Conservation (phyloP, 495 filamentous ascomycete genomes). For the Aspergillus ostianus region DNA sequence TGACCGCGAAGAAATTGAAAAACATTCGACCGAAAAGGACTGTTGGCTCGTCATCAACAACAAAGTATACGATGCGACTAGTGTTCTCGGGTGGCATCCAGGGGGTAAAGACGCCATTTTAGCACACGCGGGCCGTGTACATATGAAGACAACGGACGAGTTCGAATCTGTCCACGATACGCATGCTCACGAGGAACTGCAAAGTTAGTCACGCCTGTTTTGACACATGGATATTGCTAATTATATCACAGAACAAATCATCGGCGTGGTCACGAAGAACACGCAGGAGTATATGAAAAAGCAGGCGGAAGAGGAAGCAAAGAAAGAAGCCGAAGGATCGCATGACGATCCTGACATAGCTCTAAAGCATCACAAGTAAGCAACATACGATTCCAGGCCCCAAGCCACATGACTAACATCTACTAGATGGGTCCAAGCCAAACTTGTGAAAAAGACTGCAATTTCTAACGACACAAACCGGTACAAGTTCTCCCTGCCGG, state of each 20-base stretch:
- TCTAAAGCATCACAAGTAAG: slow-evolving; percentile 22
- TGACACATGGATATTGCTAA: background rate
- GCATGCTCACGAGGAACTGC: slow-evolving; percentile 29
- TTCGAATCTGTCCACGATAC: slow-evolving; percentile 36
- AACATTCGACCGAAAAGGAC: slow-evolving; percentile 65
- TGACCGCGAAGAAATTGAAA: slow-evolving; percentile 54
- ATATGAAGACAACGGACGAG: slow-evolving; percentile 30
- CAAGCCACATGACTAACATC: background rate
- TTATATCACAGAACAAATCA: slow-evolving; percentile 27
- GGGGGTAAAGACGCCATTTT: slow-evolving; percentile 33
- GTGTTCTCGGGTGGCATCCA: slow-evolving; percentile 27
- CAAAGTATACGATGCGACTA: slow-evolving; percentile 80
- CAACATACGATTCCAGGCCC: background rate
- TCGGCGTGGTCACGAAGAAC: slow-evolving; percentile 38
- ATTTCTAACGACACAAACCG: slow-evolving; percentile 38
- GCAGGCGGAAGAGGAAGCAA: slow-evolving; percentile 25
- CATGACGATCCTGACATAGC: slow-evolving; percentile 12
- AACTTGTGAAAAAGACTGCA: slow-evolving; percentile 9
- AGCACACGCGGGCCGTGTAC: slow-evolving; percentile 31
- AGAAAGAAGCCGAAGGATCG: slow-evolving; percentile 11
- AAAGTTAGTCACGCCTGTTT: slow-evolving; percentile 11
- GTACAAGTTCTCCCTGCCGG: slow-evolving; percentile 39
- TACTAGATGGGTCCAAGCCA: slow-evolving; percentile 16
- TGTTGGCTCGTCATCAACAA: slow-evolving; percentile 82
- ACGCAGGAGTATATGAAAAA: slow-evolving; percentile 32